Percentiles rank a stretch among this genome's conserved stretches.
phyloP scores from a whole-genome alignment of 2,329 filamentous ascomycete genomes.

The Cladosporium colombiae region DNA sequence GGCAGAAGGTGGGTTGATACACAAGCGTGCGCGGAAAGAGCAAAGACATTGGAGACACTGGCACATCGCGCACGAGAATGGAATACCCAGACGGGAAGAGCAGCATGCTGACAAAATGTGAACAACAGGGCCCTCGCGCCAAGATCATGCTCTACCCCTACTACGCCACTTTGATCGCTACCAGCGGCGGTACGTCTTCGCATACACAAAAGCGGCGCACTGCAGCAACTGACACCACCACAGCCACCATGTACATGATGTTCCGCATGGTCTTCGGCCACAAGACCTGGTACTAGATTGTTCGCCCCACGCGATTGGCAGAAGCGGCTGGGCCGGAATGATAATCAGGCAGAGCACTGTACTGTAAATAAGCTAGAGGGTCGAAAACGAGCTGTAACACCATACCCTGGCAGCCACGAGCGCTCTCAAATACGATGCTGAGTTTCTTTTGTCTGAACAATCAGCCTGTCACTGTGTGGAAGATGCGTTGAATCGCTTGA shows the following conservation, averaged over 20 bases:
- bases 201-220: neutral
- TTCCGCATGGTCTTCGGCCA: constrained; percentile 71
- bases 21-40: neutral
- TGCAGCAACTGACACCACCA: constrained; percentile 15
- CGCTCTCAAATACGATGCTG: constrained; percentile 13
- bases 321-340: neutral
- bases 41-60: constrained; percentile 1
- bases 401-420: constrained; percentile 20
- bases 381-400: constrained; percentile 20
- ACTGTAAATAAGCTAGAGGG: constrained; percentile 19
- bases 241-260: constrained; percentile 67
- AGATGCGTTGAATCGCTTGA: neutral
- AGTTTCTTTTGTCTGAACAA: constrained; percentile 13
- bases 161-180: constrained; percentile 51
- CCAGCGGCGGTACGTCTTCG: constrained; percentile 55
- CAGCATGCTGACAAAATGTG: constrained; percentile 22
- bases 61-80: neutral
- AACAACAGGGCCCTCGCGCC: constrained; percentile 62
- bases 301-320: neutral
- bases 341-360: constrained; percentile 3
- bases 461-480: neutral
- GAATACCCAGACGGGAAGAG: neutral
- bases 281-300: constrained; percentile 67
- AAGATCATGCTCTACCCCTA: constrained; percentile 67
- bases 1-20: constrained; percentile 64